Conservation (phyloP, 1,284 basidiomycete species). For the Ceratobasidium papillatum region DNA sequence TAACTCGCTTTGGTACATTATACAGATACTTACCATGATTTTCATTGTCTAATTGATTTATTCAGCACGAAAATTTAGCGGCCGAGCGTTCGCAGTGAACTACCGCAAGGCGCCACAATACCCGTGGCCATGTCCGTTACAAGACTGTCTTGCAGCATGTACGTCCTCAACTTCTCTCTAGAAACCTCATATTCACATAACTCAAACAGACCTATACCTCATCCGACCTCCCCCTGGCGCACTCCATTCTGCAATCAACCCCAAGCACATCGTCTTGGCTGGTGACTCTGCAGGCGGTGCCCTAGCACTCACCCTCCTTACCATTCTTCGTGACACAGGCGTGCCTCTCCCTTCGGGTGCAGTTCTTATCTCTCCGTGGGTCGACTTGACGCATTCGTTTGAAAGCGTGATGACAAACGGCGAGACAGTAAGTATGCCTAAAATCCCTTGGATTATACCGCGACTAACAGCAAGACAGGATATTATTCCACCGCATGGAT, state of each 20-base stretch:
- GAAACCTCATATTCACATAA: constrained; percentile 51
- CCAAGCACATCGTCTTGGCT: constrained; percentile 82
- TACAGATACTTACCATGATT: neutral
- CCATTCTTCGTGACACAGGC: constrained; percentile 77
- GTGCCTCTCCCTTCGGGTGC: constrained; percentile 60
- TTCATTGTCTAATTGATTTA: neutral
- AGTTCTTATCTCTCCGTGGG: constrained; percentile 45
- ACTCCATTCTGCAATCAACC: constrained; percentile 80
- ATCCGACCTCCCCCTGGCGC: constrained; percentile 75
- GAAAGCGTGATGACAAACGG: constrained; percentile 47
- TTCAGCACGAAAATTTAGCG: constrained; percentile 33
- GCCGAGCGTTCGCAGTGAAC: constrained; percentile 70
- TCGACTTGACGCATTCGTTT: constrained; percentile 58
- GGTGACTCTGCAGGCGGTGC: constrained; percentile 98
- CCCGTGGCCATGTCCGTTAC: constrained; percentile 94
- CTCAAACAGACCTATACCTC: constrained; percentile 71
- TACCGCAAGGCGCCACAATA: constrained; percentile 94
- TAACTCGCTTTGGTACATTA: constrained; percentile 34
- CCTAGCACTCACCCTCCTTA: constrained; percentile 79
- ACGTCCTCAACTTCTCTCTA: constrained; percentile 45
- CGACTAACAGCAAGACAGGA: constrained; percentile 57
- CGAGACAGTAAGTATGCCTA: constrained; percentile 57
- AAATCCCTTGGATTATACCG: constrained; percentile 9
- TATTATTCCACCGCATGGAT: constrained; percentile 69
- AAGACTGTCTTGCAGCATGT: constrained; percentile 88